Conservation (phyloP, 495 filamentous ascomycete species). For the Podospora pseudoanserina region DNA sequence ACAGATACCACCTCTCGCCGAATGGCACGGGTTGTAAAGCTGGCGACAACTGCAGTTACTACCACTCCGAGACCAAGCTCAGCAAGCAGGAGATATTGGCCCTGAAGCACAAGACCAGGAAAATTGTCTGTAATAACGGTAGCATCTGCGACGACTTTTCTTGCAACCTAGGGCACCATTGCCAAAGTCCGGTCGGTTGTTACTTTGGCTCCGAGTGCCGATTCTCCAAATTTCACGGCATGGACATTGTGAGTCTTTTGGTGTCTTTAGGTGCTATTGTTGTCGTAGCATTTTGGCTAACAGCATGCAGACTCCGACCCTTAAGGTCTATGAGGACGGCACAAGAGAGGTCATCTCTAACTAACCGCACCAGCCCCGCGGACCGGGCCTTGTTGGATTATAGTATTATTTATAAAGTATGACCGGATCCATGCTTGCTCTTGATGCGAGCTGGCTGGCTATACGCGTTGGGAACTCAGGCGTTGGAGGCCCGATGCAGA, state of each 20-base stretch:
- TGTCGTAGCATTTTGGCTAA: neutral
- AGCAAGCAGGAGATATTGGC: constrained; percentile 23
- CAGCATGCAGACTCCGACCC: constrained; percentile 16
- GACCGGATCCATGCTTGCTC: neutral
- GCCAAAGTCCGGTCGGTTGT: constrained; percentile 23
- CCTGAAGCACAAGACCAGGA: constrained; percentile 28
- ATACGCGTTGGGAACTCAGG: neutral
- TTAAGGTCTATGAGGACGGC: constrained; percentile 30
- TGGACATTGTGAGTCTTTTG: constrained; percentile 28
- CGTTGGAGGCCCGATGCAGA: neutral
- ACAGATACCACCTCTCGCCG: constrained; percentile 31
- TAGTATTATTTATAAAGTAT: neutral
- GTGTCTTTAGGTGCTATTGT: constrained; percentile 13
- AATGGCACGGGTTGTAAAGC: constrained; percentile 26
- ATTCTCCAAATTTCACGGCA: constrained; percentile 30
- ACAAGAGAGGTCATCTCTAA: constrained; percentile 17
- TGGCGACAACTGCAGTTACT: constrained; percentile 27
- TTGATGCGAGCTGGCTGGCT: neutral
- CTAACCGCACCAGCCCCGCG: neutral
- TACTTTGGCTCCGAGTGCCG: constrained; percentile 27
- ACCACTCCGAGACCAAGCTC: constrained; percentile 30
- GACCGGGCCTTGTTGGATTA: neutral
- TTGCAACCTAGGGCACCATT: constrained; percentile 38
- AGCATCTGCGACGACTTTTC: constrained; percentile 25
- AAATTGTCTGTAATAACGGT: constrained; percentile 22